Evolutionary conservation across 305 asterid genomes (phyloP).

Genomic region (Fraxinus xanthoxyloides): DNA sequence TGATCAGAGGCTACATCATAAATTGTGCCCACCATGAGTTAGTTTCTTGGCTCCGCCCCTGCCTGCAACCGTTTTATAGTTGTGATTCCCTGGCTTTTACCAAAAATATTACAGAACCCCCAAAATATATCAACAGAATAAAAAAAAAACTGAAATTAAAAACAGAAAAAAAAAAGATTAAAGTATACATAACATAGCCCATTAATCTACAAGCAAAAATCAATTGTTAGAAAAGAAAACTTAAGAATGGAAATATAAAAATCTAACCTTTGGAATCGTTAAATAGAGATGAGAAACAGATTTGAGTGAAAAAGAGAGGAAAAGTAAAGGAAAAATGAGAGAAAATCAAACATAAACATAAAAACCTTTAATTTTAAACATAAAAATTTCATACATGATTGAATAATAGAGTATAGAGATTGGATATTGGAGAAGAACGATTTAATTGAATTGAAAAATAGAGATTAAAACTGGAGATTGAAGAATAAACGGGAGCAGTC

Average conservation of each 20-base stretch:
- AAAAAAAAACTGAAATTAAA: neutral
- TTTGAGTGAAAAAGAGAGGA: too few relatives aligned
- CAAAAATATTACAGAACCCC: neutral
- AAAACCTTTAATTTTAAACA: too few relatives aligned
- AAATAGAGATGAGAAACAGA: conserved; percentile 51
- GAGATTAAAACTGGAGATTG: too few relatives aligned
- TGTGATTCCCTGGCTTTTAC: conserved; percentile 33
- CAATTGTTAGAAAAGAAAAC: neutral
- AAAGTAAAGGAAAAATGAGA: too few relatives aligned
- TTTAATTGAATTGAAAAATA: too few relatives aligned
- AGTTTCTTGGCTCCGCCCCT: too few relatives aligned
- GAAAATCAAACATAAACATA: too few relatives aligned
- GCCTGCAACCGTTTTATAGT: conserved; percentile 51
- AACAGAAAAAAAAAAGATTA: neutral
- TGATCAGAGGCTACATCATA: neutral
- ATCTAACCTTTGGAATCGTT: conserved; percentile 52
- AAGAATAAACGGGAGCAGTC: too few relatives aligned
- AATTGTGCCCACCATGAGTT: too few relatives aligned
- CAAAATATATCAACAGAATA: neutral
- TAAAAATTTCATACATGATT: too few relatives aligned
- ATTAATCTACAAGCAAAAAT: neutral
- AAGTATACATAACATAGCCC: neutral
- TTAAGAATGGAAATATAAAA: neutral
- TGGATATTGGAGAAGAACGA: too few relatives aligned
- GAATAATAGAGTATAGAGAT: too few relatives aligned